These are phyloP conservation scores for Cenococcum geophilum DNA, from an alignment of 495 filamentous ascomycete genomes.

Conservation along the genomic window DNA sequence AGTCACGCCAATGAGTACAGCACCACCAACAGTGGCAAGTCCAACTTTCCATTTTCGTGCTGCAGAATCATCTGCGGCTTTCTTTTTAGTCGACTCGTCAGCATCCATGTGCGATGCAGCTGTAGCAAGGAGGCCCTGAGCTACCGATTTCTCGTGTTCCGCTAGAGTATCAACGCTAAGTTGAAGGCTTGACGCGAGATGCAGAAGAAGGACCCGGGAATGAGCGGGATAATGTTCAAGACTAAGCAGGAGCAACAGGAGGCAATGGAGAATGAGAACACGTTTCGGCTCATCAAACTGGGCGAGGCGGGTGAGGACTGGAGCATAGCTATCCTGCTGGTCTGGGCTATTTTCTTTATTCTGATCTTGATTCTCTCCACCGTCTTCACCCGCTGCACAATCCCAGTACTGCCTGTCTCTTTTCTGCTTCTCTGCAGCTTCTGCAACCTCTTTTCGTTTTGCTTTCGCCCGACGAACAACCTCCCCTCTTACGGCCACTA, in stretches of 20 bases:
- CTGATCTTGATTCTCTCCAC: slow-evolving; percentile 13
- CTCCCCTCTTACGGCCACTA: slow-evolving; percentile 24
- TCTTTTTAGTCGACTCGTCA: slow-evolving; percentile 29
- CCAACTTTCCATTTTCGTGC: slow-evolving; percentile 74
- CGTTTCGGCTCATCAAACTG: slow-evolving; percentile 42
- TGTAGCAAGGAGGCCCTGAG: slow-evolving; percentile 30
- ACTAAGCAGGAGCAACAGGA: slow-evolving; percentile 69
- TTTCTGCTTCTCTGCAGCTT: slow-evolving; percentile 13
- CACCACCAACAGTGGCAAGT: slow-evolving; percentile 70
- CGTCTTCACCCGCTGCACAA: slow-evolving; percentile 1
- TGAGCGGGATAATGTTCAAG: slow-evolving; percentile 74
- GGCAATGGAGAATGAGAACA: slow-evolving; percentile 48
- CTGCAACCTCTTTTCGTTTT: slow-evolving; percentile 15
- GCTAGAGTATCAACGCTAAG: slow-evolving; percentile 59
- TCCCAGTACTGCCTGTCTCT: slow-evolving; percentile 10
- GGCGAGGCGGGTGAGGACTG: slow-evolving; percentile 43
- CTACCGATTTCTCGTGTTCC: slow-evolving; percentile 61
- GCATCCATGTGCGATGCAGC: slow-evolving; percentile 31
- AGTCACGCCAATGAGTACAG: slow-evolving; percentile 73
- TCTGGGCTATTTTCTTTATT: slow-evolving; percentile 19
- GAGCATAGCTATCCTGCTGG: slow-evolving; percentile 34
- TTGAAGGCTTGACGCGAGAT: slow-evolving; percentile 60
- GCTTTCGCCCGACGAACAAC: slow-evolving; percentile 27
- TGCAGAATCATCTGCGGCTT: slow-evolving; percentile 58
- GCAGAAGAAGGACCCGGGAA: slow-evolving; percentile 67